Conservation (phyloP, 2,329 filamentous ascomycete genomes). For the Neophaeococcomyces aloes region DNA sequence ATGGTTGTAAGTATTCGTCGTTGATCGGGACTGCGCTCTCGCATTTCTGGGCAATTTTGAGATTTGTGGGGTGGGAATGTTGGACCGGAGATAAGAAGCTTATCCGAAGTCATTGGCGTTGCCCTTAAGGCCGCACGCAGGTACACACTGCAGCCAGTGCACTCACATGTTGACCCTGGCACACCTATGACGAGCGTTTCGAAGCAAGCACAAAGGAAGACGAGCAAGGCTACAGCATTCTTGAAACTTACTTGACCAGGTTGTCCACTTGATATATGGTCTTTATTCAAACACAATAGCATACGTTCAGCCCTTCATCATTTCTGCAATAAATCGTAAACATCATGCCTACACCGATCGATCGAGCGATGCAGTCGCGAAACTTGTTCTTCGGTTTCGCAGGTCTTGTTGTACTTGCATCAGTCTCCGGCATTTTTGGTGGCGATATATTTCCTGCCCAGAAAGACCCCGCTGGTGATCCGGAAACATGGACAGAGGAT, state of each 20-base stretch:
- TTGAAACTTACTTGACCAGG: too few species aligned
- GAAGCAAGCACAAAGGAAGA: too few species aligned
- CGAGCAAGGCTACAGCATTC: too few species aligned
- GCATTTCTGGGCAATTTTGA: background rate
- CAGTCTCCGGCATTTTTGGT: conserved; percentile 77
- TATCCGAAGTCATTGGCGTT: too few species aligned
- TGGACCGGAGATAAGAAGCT: conserved; percentile 5
- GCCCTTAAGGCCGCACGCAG: too few species aligned
- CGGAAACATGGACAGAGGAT: conserved; percentile 63
- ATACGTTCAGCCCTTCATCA: background rate
- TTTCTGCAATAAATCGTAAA: background rate
- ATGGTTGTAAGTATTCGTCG: background rate
- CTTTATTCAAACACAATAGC: too few species aligned
- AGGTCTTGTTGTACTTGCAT: conserved; percentile 68
- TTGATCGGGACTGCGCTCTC: background rate
- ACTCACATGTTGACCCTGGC: too few species aligned
- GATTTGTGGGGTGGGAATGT: conserved; percentile 4
- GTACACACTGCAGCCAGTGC: too few species aligned
- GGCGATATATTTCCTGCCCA: conserved; percentile 69
- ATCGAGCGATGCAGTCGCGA: conserved; percentile 59
- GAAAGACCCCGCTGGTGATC: conserved; percentile 67
- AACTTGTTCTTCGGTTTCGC: conserved; percentile 65
- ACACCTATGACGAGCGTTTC: too few species aligned
- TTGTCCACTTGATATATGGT: too few species aligned
- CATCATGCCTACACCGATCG: conserved; percentile 58